Base-by-base conservation (phyloP, 163 green algal genomes). In the Chlamydomonas reinhardtii region DNA sequence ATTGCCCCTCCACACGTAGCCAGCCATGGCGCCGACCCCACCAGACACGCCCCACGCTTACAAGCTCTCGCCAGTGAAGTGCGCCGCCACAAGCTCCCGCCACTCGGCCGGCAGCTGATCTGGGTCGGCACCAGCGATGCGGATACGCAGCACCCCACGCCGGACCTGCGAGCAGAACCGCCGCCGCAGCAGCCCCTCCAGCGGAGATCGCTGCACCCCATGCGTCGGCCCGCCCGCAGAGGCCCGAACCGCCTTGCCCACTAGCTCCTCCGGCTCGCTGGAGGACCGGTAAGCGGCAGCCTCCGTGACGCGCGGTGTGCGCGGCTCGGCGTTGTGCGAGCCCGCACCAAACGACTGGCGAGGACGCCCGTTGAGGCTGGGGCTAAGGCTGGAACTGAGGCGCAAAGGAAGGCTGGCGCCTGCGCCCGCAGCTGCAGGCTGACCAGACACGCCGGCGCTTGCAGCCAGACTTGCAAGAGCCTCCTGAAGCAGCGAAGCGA, bases 91-190 rank as follows among this genome's bases (percentile, higher is more conserved):
- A 1, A 65, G 25, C 59, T 74, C 20, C 59, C n/a, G 81, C 81
- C 81, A 87, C 71, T 80, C 56, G 8, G 56, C 0, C 9, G 81
- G 70, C 22, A 87, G 71, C 32, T 81, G 24, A 27, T 87, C 81
- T 14, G 71, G 81, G 2, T 87, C 35, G 3, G 71, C 81, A 4
- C 71, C 70, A 5, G 32, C 59, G 20, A 87, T 80, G 11, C 71
- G 70, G 15, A 80, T 35, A 12, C 81, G 70, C n/a, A 87, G 56
- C 56, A 65, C 59, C 11, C 24, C 22, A 16, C 59, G 59, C 59
- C 24, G 59, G 22, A 65, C 22, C 59, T 65, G 59, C 59, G 59
- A n/a, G 24, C 59, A n/a, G 20, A 65, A 65, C 22, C 59, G 59
- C 22, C 59, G 59, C 59, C 59, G 59, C 59, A 29, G 59, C 59